phyloP scores from a whole-genome alignment of 164 flowering plant species.

The Vitis amurensis region DNA sequence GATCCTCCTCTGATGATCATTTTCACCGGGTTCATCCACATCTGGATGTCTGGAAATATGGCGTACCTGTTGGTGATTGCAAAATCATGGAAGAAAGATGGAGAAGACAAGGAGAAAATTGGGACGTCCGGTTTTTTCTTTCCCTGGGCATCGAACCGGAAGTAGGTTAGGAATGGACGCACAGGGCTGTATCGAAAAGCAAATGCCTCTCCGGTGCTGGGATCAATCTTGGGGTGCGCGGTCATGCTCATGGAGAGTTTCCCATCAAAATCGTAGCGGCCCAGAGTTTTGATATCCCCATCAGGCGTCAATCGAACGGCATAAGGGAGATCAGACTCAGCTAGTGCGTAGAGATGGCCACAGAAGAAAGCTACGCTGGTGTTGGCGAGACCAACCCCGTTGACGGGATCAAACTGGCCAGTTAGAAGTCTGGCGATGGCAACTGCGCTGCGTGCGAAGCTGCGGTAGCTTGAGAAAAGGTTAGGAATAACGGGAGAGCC shows the following conservation, averaged over 20 bases:
- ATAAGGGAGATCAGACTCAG: conserved; percentile 79
- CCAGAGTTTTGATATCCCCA: conserved; percentile 67
- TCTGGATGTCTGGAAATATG: conserved; percentile 60
- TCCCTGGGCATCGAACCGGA: conserved; percentile 47
- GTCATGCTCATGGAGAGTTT: conserved; percentile 64
- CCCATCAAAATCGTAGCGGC: conserved; percentile 61
- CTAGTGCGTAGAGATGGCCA: conserved; percentile 53
- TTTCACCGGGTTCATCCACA: conserved; percentile 53
- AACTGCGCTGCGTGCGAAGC: conserved; percentile 56
- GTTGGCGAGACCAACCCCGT: conserved; percentile 72
- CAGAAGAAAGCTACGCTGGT: conserved; percentile 65
- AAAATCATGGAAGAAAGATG: conserved; percentile 76
- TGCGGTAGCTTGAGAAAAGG: conserved; percentile 57
- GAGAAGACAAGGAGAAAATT: conserved; percentile 48
- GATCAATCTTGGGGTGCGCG: conserved; percentile 76
- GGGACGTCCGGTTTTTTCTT: conserved; percentile 59
- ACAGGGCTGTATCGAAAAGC: conserved; percentile 65
- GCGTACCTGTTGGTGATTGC: conserved; percentile 68
- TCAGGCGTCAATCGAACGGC: conserved; percentile 33
- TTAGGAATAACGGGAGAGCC: conserved; percentile 58
- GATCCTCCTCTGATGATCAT: conserved; percentile 47
- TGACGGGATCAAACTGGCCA: conserved; percentile 51
- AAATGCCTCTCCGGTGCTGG: conserved; percentile 61
- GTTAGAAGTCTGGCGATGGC: conserved; percentile 35
- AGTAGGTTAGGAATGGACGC: conserved; percentile 65